These are phyloP conservation scores for Pseudogymnoascus sp. DNA, from an alignment of 2,329 filamentous ascomycete species.

Conservation along the genomic window DNA sequence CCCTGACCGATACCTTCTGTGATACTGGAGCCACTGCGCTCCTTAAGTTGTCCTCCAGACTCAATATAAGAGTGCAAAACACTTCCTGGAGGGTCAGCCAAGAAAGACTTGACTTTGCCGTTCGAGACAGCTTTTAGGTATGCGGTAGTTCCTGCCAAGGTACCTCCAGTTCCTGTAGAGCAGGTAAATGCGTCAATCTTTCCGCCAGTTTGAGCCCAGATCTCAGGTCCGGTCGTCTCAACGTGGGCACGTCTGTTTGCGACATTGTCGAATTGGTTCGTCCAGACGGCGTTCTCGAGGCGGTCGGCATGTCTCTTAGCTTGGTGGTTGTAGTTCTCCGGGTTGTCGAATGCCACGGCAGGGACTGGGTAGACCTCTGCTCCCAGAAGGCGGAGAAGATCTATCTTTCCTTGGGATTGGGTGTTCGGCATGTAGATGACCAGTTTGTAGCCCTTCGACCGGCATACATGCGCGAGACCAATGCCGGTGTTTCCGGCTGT, in stretches of 20 bases:
- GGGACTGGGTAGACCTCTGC: slow-evolving; percentile 95
- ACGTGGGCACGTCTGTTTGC: slow-evolving; percentile 92
- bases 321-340: slow-evolving; percentile 97
- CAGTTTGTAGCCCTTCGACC: slow-evolving; percentile 82
- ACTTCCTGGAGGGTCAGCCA: slow-evolving; percentile 89
- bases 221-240: slow-evolving; percentile 94
- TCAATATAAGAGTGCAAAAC: slow-evolving; percentile 89
- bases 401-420: slow-evolving; percentile 96
- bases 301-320: slow-evolving; percentile 81
- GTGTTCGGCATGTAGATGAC: slow-evolving; percentile 99
- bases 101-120: slow-evolving; percentile 75
- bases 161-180: slow-evolving; percentile 87
- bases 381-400: slow-evolving; percentile 80
- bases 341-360: slow-evolving; percentile 90
- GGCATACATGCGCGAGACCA: slow-evolving; percentile 92
- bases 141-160: slow-evolving; percentile 78
- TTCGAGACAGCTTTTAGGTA: slow-evolving; percentile 78
- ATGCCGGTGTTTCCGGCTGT: slow-evolving; percentile 98
- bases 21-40: slow-evolving; percentile 78
- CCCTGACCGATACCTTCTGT: slow-evolving; percentile 98
- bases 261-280: slow-evolving; percentile 96
- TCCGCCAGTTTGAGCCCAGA: slow-evolving; percentile 86
- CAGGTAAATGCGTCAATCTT: slow-evolving; percentile 91
- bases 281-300: slow-evolving; percentile 89
- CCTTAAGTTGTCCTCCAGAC: slow-evolving; percentile 74